Evolutionary conservation across 1,284 basidiomycete species (phyloP).

Genomic region (Puccinia coronata): DNA sequence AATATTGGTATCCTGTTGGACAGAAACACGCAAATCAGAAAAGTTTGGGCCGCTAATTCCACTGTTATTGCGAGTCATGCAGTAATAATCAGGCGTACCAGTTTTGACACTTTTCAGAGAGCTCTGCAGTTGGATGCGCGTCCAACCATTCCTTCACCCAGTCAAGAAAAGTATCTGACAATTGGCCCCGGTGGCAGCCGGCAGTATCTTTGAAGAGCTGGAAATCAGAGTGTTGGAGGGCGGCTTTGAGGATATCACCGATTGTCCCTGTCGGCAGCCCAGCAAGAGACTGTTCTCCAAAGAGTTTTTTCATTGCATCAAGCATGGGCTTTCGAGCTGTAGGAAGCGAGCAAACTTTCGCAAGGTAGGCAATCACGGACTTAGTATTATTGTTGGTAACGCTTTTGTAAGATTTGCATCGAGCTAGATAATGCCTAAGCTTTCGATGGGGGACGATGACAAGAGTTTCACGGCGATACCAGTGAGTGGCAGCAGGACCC

Average conservation of each 20-base stretch:
- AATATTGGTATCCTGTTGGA: too few species aligned
- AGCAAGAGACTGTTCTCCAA: background rate
- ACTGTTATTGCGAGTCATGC: too few species aligned
- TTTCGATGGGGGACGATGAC: background rate
- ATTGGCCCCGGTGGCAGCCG: too few species aligned
- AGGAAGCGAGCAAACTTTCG: background rate
- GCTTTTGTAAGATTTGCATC: background rate
- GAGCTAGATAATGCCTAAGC: background rate
- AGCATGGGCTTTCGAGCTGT: background rate
- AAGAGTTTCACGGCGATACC: conserved; percentile 6
- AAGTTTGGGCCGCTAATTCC: too few species aligned
- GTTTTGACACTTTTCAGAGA: background rate
- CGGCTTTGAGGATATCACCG: too few species aligned
- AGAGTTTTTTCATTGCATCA: background rate
- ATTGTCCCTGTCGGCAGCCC: too few species aligned
- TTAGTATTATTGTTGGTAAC: background rate
- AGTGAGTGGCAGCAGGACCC: conserved; percentile 11
- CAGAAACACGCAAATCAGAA: too few species aligned
- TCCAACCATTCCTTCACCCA: background rate
- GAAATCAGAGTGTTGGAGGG: too few species aligned
- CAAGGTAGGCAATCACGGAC: background rate
- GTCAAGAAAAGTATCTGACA: background rate
- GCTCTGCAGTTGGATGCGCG: background rate
- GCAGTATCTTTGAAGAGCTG: too few species aligned
- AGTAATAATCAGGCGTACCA: background rate